Conservation (phyloP, 208 protist species). For the Strigomonas galati region DNA sequence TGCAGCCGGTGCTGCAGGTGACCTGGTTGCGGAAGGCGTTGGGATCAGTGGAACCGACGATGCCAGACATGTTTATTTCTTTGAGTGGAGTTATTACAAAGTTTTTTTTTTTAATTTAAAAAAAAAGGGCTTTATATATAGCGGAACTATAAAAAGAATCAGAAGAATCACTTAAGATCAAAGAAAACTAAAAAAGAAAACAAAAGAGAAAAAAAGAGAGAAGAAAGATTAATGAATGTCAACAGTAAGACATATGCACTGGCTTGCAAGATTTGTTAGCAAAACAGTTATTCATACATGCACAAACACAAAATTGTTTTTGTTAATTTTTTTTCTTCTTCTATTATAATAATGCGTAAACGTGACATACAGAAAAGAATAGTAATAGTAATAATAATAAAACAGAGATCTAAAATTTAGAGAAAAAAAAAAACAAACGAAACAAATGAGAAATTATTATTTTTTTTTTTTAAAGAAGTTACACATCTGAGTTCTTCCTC, state of each 20-base stretch:
- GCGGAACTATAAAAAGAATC: background rate
- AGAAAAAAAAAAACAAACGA: constrained; percentile 17
- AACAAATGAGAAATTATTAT: too few species aligned
- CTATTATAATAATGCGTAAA: too few species aligned
- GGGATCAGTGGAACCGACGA: background rate
- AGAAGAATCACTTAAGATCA: background rate
- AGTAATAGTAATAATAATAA: background rate
- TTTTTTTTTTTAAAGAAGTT: too few species aligned
- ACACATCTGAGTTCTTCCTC: too few species aligned
- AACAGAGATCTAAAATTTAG: constrained; percentile 1
- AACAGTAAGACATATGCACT: background rate
- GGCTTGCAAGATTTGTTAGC: too few species aligned
- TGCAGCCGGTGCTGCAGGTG: constrained; percentile 52
- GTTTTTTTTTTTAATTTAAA: too few species aligned
- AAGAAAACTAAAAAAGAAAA: constrained; percentile 10
- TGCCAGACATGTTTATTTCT: background rate
- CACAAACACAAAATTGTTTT: too few species aligned
- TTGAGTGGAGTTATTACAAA: too few species aligned
- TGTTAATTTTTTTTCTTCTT: too few species aligned
- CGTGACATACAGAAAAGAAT: too few species aligned
- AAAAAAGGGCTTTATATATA: too few species aligned
- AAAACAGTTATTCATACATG: too few species aligned
- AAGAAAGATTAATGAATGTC: background rate
- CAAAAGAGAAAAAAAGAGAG: constrained; percentile 3
- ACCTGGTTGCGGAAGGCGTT: constrained; percentile 17